Base-by-base conservation (phyloP, 2,329 filamentous ascomycete genomes). In the Alternaria incomplexa region DNA sequence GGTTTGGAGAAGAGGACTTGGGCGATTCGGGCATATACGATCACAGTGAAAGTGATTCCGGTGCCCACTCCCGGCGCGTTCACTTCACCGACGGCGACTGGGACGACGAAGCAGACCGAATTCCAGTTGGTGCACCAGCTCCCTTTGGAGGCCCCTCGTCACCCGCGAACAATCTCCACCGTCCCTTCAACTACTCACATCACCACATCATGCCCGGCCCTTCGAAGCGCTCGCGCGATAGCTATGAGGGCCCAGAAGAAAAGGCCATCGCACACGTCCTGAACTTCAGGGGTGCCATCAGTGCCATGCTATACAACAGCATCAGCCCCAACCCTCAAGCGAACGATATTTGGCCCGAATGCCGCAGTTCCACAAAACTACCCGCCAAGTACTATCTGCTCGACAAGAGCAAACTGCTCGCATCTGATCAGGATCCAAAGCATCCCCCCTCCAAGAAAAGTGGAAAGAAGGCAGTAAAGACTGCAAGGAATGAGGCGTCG, bases 271-370 rank as follows among this genome's bases (percentile, higher is more conserved):
- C 58, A 12, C 52, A 32, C 9, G 58, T 56, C 4, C 55, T 79
- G 23, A 61, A 58, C 8, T 66, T 32, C 11, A 66, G 66, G 36
- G 71, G 65, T 15, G 77, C 76, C 4, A 63, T 73, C 12, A 71
- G 74, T 44, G 62, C 71, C 13, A 58, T 79, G 43, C 36, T 68
- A 22, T 78, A 77, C 51, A 62, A 63, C 23, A 66, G 53, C 10
- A 44, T 57, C 15, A 44, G 43, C 15, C 65, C 72, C 25, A 63
- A 73, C 20, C 64, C 73, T 6, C 25, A 65, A 13, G 76, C 75
- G 6, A 80, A 77, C 51, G 78, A 80, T 47, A 71, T 80, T 5
- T 80, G 78, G 77, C 78, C 78, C 8, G 62, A 73, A 10, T 73
- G 75, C 22, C 76, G 78, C 30, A 76, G 71, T 56, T 45, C 57